Conservation (phyloP, 371 early-diverging fungal species). For the Apophysomyces elegans region DNA sequence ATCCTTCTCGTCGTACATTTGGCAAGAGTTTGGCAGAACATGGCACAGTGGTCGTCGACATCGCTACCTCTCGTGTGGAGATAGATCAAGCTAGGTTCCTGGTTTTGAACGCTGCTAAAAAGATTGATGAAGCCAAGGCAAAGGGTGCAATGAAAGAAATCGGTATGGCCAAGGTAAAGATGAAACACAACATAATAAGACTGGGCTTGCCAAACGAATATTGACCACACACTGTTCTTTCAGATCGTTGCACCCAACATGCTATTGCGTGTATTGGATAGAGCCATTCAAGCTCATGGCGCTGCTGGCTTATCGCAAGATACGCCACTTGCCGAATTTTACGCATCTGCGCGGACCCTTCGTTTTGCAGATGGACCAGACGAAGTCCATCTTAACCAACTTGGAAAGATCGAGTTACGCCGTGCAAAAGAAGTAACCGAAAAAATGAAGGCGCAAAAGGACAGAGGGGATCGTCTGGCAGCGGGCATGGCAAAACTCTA, state of each 20-base stretch:
- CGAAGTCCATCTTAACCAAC: slow-evolving; percentile 42
- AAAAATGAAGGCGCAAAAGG: slow-evolving; percentile 40
- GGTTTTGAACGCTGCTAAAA: slow-evolving; percentile 88
- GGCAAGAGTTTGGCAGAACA: slow-evolving; percentile 83
- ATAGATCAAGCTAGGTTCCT: slow-evolving; percentile 90
- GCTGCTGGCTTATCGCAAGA: slow-evolving; percentile 91
- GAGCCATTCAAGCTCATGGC: slow-evolving; percentile 93
- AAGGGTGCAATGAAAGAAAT: slow-evolving; percentile 92
- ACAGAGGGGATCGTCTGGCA: slow-evolving; percentile 27
- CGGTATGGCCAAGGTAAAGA: slow-evolving; percentile 89
- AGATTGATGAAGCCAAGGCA: slow-evolving; percentile 86
- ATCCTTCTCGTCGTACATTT: slow-evolving; percentile 83
- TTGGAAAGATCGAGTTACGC: slow-evolving; percentile 52
- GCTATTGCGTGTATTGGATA: slow-evolving; percentile 74
- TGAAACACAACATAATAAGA: background rate
- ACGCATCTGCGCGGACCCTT: slow-evolving; percentile 83
- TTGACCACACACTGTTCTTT: background rate
- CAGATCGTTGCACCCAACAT: slow-evolving; percentile 77
- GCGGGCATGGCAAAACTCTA: slow-evolving; percentile 13
- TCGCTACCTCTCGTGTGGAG: slow-evolving; percentile 87
- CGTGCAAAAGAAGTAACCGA: slow-evolving; percentile 44
- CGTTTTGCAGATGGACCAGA: slow-evolving; percentile 88
- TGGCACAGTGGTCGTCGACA: slow-evolving; percentile 78
- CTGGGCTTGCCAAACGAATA: background rate
- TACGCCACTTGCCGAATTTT: slow-evolving; percentile 83